Evolutionary conservation across 2,329 filamentous ascomycete species (phyloP).

Genomic region (Ceratocystis ficicola): DNA sequence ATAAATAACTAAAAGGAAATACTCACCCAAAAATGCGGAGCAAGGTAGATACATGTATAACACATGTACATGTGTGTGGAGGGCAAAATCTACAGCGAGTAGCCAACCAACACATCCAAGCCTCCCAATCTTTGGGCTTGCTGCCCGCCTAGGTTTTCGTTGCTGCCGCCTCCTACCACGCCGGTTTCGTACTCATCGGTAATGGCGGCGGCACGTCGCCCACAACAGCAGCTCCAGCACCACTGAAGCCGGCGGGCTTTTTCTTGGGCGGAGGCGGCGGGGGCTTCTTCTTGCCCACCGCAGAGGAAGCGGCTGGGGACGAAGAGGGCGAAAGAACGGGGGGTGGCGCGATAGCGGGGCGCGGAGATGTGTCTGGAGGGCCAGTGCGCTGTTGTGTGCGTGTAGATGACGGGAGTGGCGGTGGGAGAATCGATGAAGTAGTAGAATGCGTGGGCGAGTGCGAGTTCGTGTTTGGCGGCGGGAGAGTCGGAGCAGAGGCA

Average conservation of each 20-base stretch:
- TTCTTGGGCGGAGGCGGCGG: constrained; percentile 43
- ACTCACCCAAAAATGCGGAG: neutral
- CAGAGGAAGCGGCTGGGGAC: neutral
- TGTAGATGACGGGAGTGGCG: neutral
- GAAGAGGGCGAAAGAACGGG: neutral
- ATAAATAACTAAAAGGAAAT: neutral
- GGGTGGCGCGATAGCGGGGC: neutral
- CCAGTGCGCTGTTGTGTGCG: neutral
- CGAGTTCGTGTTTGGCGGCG: neutral
- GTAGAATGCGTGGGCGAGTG: neutral
- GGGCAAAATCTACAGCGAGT: no score
- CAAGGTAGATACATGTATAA: no score
- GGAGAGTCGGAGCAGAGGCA: neutral
- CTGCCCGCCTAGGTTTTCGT: neutral
- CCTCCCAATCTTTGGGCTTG: no score
- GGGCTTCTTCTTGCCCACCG: constrained; percentile 41
- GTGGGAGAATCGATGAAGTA: constrained; percentile 4
- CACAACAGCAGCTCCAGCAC: constrained; percentile 18
- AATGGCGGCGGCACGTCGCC: constrained; percentile 38
- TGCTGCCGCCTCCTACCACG: neutral
- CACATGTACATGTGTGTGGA: no score
- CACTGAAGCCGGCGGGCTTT: constrained; percentile 32
- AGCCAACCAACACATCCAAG: no score
- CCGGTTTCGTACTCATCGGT: constrained; percentile 40
- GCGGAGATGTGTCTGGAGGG: neutral